Evolutionary conservation across 139 green algal species (phyloP), one percentile per base, ranked within the genome.

Genomic region (Yamagishiella unicocca): DNA sequence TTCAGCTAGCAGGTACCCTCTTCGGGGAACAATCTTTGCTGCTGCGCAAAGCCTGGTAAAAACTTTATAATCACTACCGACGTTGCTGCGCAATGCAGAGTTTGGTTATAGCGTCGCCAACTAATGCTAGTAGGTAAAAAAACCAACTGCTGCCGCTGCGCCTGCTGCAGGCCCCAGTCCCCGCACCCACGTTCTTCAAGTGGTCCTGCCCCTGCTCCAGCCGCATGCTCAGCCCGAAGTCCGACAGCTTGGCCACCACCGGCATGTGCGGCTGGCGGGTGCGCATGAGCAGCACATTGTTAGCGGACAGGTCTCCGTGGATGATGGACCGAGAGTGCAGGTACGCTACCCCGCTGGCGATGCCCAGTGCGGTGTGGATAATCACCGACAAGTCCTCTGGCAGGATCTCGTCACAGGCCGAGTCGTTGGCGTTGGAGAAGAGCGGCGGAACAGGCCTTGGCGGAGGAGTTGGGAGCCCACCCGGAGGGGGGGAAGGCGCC

Each of bases 251-350:
- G 40, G 78, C 78, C 38, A 74, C n/a, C 77, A 85, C 38, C 21
- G 61, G 61, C 38, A 46, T 2, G 17, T 31, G 19, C 19, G 27
- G 21, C 40, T 14, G 14, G 19, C 38, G 19, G 8, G 40, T 75
- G 25, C 31, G 31, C 61, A 64, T 38, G 29, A 85, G 58, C 38
- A 85, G 58, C 40, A 85, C 78, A 43, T 85, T 85, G 78, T 85
- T 85, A 2, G 78, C 37, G 38, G 78, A 85, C 40, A 85, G 61
- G 58, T 85, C 78, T 1, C 78, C 77, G 77, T 84, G 77, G 19
- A 84, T 68, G 77, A 84, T 84, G 77, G 40, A 53, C 25, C 77
- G 77, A 4, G 46, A 71, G 78, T 85, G 78, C 1, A 85, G 78
- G 78, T 85, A 85, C 1, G 78, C 78, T 1, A 85, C 78, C 3